These are phyloP conservation scores for Colletotrichum eleusines DNA, from an alignment of 2,329 filamentous ascomycete species.

Conservation along the genomic window DNA sequence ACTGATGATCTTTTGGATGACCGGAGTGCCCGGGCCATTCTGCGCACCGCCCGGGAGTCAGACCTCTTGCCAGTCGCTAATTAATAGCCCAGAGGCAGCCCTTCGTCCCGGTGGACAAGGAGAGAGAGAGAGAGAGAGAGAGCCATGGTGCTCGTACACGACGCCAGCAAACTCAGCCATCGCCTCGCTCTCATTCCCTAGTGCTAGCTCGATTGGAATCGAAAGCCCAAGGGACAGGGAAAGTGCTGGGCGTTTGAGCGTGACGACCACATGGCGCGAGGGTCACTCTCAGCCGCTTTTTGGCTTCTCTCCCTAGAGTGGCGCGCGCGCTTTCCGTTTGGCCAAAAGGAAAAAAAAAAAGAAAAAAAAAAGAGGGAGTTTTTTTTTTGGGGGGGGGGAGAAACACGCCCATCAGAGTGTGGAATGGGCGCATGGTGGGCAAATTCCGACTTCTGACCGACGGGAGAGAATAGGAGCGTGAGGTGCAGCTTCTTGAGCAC, in stretches of 20 bases:
- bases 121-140: no score
- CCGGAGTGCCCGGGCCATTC: not conserved
- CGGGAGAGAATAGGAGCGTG: not conserved
- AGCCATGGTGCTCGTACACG: constrained; percentile 5
- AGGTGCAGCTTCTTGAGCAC: not conserved
- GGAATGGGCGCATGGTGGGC: not conserved
- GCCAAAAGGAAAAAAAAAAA: not conserved
- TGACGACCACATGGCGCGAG: constrained; percentile 18
- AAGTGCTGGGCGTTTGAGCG: not conserved
- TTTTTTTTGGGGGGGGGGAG: no score
- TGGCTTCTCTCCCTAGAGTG: constrained; percentile 2
- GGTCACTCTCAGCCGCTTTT: not conserved
- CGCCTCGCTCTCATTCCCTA: not conserved
- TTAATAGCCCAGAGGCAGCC: no score
- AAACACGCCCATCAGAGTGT: not conserved
- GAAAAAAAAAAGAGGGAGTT: no score
- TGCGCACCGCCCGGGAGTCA: not conserved
- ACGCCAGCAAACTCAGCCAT: not conserved
- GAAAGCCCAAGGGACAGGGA: constrained; percentile 1
- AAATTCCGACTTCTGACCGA: not conserved
- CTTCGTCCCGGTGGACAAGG: not conserved
- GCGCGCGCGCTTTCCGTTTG: not conserved
- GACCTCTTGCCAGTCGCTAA: not conserved
- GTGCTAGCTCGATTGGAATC: not conserved
- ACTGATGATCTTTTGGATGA: constrained; percentile 6